These are phyloP conservation scores for Mortierella sp. DNA, from an alignment of 371 early-diverging fungal species.

Conservation along the genomic window DNA sequence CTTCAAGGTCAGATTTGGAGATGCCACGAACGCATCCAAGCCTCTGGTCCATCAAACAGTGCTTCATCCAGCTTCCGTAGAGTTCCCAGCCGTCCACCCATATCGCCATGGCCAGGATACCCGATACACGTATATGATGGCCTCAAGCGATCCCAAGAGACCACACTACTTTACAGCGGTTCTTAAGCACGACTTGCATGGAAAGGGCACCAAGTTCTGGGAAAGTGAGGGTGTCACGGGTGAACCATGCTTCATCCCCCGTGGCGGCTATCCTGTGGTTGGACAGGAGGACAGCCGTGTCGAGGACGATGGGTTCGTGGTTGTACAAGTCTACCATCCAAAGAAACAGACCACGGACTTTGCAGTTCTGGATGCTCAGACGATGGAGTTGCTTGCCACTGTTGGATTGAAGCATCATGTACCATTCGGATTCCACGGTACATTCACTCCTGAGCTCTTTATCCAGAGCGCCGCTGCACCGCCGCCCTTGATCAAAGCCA, in stretches of 20 bases:
- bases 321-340: constrained; percentile 47
- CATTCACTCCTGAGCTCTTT: constrained; percentile 50
- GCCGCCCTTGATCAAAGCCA: constrained; percentile 26
- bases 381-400: constrained; percentile 41
- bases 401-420: constrained; percentile 48
- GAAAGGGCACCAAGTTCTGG: constrained; percentile 38
- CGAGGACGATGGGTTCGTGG: constrained; percentile 49
- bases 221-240: constrained; percentile 51
- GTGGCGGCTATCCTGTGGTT: constrained; percentile 33
- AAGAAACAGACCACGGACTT: constrained; percentile 44
- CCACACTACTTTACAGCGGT: constrained; percentile 50
- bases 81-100: constrained; percentile 49
- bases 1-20: constrained; percentile 39
- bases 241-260: constrained; percentile 50
- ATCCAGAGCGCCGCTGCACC: constrained; percentile 17
- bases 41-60: constrained; percentile 29
- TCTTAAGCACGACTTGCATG: constrained; percentile 44
- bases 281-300: constrained; percentile 18
- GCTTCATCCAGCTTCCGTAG: constrained; percentile 42
- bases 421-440: constrained; percentile 48
- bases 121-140: constrained; percentile 50
- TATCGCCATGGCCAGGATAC: constrained; percentile 45
- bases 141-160: constrained; percentile 49
- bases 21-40: constrained; percentile 15
- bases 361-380: constrained; percentile 40